A percentile compares a stretch with the other conserved stretches of the same genome.
Conservation (phyloP, 148 eudicot genomes). For the Salicornia ramosissima region DNA sequence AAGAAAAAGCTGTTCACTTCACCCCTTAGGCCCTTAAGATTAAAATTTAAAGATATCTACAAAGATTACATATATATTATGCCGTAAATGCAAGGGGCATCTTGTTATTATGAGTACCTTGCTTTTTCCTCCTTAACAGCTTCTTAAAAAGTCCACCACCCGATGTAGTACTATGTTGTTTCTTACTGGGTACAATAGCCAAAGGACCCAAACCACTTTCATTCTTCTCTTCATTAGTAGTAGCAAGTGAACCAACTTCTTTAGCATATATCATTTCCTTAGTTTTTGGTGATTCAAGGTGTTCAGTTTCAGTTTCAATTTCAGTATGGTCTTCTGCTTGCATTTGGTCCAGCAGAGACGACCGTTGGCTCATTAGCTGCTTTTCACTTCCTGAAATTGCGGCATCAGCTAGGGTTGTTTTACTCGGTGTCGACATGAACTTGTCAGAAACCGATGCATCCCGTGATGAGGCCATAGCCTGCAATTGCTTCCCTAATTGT, state of each 20-base stretch:
- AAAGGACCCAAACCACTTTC: slow-evolving; percentile 27
- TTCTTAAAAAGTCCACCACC: slow-evolving; percentile 48
- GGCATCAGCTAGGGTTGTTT: neutral
- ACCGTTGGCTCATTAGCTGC: slow-evolving; percentile 27
- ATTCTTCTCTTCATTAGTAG: neutral
- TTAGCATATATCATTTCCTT: slow-evolving; percentile 40
- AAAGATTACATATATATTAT: neutral
- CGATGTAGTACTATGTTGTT: slow-evolving; percentile 27
- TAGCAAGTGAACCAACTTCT: slow-evolving; percentile 6
- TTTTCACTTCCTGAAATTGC: slow-evolving; percentile 9
- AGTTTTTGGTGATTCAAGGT: slow-evolving; percentile 36
- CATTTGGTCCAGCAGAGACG: slow-evolving; percentile 71
- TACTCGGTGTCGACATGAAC: slow-evolving; percentile 32
- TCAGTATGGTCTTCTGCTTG: slow-evolving; percentile 58
- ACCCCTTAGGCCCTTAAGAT: neutral
- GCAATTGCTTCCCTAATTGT: slow-evolving; percentile 73
- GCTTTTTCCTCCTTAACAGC: slow-evolving; percentile 58
- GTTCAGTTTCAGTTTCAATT: slow-evolving; percentile 29
- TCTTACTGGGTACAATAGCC: slow-evolving; percentile 55
- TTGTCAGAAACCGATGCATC: slow-evolving; percentile 42
- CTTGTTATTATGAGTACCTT: slow-evolving; percentile 38
- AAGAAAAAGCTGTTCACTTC: neutral
- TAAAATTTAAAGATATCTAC: slow-evolving; percentile 14
- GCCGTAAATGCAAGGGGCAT: slow-evolving; percentile 22
- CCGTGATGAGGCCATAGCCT: slow-evolving; percentile 56